Base-by-base conservation (phyloP, 1,284 basidiomycete species). In the Meripilus lineatus region DNA sequence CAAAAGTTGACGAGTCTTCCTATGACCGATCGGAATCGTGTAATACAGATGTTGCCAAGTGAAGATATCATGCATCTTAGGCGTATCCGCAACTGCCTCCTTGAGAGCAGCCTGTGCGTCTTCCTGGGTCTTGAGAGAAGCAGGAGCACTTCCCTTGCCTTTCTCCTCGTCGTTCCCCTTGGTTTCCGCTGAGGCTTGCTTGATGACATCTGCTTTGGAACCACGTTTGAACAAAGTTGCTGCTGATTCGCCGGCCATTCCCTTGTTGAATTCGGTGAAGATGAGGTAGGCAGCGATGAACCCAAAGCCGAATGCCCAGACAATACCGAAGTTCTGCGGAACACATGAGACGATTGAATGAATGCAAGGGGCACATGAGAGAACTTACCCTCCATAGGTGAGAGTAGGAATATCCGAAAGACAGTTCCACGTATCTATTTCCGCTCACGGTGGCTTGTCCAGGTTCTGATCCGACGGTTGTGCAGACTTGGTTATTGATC, bases 381-480 rank as follows among this genome's bases (percentile, higher is more conserved):
- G 17, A 1, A 70, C 77, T 47, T 51, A 83, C 81, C 61, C 72
- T 71, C 89, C 89, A 92, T 6, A 84, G 59, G 56, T 91, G 67
- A 20, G 59, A 61, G 47, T 75, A 74, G 15, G 65, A 57, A 62
- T 89, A 94, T 0, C 66, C 69, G 59, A 74, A 94, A 0, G 80
- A 76, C 1, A 79, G 58, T 14, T 50, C 52, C 28, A 90, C 62
- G 61, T 82, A 89, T 11, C 56, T 55, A 21, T 71, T 67, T 1
- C 80, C 80, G 33, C 68, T 56, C 17, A 83, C 79, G 11, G 53
- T 63, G 7, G 51, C 47, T 47, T 70, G 64, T 1, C 79, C 79
- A 1, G 75, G 49, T 14, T 70, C 47, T 1, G 77, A 68, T 11
- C 81, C 80, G 15, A 82, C 69, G 1, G 72, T 73, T 8, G 77